A percentile compares a stretch with the other conserved stretches of the same genome.
phyloP scores from a whole-genome alignment of 1,139 yeast genomes.

The Scheffersomyces segobiensis region DNA sequence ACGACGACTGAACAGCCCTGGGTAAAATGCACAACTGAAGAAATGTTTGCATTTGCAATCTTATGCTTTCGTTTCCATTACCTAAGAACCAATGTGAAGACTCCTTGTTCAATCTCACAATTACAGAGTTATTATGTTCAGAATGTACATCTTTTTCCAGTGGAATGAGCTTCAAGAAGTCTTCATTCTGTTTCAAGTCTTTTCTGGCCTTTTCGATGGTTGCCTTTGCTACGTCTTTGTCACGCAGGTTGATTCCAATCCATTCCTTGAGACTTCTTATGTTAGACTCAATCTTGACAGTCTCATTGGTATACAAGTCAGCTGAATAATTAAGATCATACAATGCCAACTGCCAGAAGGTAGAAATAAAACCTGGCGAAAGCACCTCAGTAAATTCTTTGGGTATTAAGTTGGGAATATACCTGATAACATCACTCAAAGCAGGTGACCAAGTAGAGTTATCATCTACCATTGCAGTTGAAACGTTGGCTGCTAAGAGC shows the following conservation, averaged over 20 bases:
- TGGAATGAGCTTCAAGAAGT: slow-evolving; percentile 24
- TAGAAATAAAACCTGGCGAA: slow-evolving; percentile 43
- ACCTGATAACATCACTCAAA: slow-evolving; percentile 12
- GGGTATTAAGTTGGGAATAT: slow-evolving; percentile 13
- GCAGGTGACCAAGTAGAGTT: slow-evolving; percentile 19
- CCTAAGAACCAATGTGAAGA: slow-evolving; percentile 26
- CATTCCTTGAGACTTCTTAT: slow-evolving; percentile 34
- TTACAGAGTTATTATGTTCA: slow-evolving; percentile 17
- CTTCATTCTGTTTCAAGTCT: slow-evolving; percentile 30
- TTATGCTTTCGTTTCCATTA: slow-evolving; percentile 14
- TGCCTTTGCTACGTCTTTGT: slow-evolving; percentile 28
- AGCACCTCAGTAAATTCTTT: slow-evolving; percentile 1
- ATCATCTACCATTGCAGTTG: slow-evolving; percentile 6
- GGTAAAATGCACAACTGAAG: slow-evolving; percentile 74
- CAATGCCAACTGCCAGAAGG: slow-evolving; percentile 77
- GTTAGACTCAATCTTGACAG: slow-evolving; percentile 35
- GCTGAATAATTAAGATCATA: slow-evolving; percentile 68
- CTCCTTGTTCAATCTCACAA: slow-evolving; percentile 13
- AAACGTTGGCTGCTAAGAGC: slow-evolving; percentile 19
- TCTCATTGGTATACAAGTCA: slow-evolving; percentile 52
- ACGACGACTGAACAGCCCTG: slow-evolving; percentile 74
- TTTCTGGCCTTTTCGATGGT: slow-evolving; percentile 26
- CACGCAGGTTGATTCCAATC: slow-evolving; percentile 26
- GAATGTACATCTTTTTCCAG: slow-evolving; percentile 33
- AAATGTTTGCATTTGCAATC: slow-evolving; percentile 35